phyloP scores from a whole-genome alignment of 2,329 filamentous ascomycete genomes.

The Diaporthe australafricana region DNA sequence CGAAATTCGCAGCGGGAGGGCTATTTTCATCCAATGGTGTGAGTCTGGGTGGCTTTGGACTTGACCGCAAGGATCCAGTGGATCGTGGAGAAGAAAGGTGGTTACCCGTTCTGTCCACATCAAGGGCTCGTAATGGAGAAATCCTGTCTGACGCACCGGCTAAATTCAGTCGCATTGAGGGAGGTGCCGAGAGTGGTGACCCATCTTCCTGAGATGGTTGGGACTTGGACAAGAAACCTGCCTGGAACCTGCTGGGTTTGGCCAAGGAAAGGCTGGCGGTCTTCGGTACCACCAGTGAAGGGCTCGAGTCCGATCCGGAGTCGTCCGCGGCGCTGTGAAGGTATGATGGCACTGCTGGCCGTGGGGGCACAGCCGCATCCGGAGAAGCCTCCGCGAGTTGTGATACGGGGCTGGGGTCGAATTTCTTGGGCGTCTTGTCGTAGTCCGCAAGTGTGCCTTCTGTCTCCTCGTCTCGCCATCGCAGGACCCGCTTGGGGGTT shows the following conservation, averaged over 20 bases:
- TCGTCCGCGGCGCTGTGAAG: slow-evolving; percentile 60
- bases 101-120: slow-evolving; percentile 61
- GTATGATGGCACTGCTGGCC: slow-evolving; percentile 65
- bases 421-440: slow-evolving; percentile 86
- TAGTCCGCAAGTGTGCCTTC: slow-evolving; percentile 91
- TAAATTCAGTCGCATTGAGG: slow-evolving; percentile 67
- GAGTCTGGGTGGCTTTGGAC: slow-evolving; percentile 50
- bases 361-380: slow-evolving; percentile 58
- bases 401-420: slow-evolving; percentile 65
- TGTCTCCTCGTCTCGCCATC: slow-evolving; percentile 90
- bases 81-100: slow-evolving; percentile 59
- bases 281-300: slow-evolving; percentile 68
- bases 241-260: slow-evolving; percentile 84
- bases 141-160: slow-evolving; percentile 65
- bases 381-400: slow-evolving; percentile 53
- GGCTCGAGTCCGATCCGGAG: slow-evolving; percentile 68
- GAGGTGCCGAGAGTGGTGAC: slow-evolving; percentile 70
- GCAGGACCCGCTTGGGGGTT: slow-evolving; percentile 79
- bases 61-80: slow-evolving; percentile 39
- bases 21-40: slow-evolving; percentile 64
- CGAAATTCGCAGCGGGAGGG: slow-evolving; percentile 54
- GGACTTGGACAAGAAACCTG: slow-evolving; percentile 81
- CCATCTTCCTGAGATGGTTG: slow-evolving; percentile 60
- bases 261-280: slow-evolving; percentile 49
- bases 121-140: slow-evolving; percentile 62